A percentile compares a stretch with the other conserved stretches of the same genome.
Evolutionary conservation across 2,329 filamentous ascomycete species (phyloP).

Genomic region (Pseudocercospora cruenta): DNA sequence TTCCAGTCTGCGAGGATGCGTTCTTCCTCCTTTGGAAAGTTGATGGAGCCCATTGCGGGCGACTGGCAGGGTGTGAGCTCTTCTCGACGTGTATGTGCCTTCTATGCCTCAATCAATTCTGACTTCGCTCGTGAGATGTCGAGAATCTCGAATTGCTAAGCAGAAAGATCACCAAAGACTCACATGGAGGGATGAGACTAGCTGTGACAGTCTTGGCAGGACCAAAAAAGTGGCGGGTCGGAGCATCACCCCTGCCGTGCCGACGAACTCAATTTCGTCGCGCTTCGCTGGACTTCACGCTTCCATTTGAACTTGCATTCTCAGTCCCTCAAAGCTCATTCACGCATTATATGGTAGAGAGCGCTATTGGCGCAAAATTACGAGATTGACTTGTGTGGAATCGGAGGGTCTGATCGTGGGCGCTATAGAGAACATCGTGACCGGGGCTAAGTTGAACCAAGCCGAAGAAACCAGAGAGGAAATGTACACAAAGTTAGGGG

Average conservation of each 20-base stretch:
- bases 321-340: neutral
- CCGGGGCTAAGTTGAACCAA: too few species aligned
- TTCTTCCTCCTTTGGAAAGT: constrained; percentile 92
- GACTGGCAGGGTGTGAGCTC: constrained; percentile 9
- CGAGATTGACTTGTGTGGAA: too few species aligned
- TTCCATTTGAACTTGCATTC: neutral
- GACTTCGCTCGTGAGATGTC: neutral
- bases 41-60: constrained; percentile 56
- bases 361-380: too few species aligned
- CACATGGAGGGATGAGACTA: neutral
- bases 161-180: neutral
- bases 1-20: constrained; percentile 82
- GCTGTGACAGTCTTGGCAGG: constrained; percentile 3
- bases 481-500: too few species aligned
- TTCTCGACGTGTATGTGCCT: neutral
- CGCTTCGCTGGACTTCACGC: neutral
- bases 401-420: too few species aligned
- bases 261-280: neutral
- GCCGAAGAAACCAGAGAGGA: too few species aligned
- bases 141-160: neutral
- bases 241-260: neutral
- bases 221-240: constrained; percentile 10
- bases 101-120: neutral
- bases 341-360: neutral
- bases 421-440: too few species aligned